Conservation (phyloP, 768 basidiomycete species). For the Termitomyces sp. region DNA sequence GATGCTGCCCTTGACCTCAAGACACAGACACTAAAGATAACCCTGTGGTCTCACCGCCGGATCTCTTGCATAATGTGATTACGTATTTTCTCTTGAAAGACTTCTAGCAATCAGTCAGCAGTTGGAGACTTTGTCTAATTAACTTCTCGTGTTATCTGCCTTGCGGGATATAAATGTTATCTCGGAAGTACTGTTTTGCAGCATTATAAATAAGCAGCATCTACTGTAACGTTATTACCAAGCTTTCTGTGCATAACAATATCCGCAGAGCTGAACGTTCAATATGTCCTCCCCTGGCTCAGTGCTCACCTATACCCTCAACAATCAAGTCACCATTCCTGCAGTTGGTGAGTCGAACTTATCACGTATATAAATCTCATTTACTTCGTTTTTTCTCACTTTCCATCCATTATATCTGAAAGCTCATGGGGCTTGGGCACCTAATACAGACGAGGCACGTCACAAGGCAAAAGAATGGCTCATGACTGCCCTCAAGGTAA, state of each 20-base stretch:
- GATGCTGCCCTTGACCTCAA: constrained; percentile 24
- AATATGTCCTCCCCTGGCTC: background rate
- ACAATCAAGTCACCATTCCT: constrained; percentile 29
- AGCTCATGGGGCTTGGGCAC: constrained; percentile 38
- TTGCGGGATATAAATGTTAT: no score
- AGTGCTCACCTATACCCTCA: constrained; percentile 15
- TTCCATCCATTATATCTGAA: background rate
- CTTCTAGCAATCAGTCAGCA: background rate
- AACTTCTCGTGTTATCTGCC: background rate
- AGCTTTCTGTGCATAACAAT: no score
- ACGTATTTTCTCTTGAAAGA: background rate
- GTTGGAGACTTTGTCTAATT: background rate
- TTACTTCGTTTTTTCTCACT: background rate
- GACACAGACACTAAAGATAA: constrained; percentile 24
- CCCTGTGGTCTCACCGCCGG: no score
- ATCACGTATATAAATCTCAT: background rate
- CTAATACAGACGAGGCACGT: constrained; percentile 25
- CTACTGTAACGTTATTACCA: background rate
- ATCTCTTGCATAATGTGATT: background rate
- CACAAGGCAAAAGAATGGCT: constrained; percentile 32
- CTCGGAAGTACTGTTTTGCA: background rate
- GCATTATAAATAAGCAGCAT: background rate
- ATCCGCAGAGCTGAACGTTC: background rate
- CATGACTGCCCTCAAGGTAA: constrained; percentile 30
- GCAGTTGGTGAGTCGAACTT: constrained; percentile 22